Evolutionary conservation across 176 grass and related monocot genomes (phyloP).

Genomic region (Triticum aestivum): DNA sequence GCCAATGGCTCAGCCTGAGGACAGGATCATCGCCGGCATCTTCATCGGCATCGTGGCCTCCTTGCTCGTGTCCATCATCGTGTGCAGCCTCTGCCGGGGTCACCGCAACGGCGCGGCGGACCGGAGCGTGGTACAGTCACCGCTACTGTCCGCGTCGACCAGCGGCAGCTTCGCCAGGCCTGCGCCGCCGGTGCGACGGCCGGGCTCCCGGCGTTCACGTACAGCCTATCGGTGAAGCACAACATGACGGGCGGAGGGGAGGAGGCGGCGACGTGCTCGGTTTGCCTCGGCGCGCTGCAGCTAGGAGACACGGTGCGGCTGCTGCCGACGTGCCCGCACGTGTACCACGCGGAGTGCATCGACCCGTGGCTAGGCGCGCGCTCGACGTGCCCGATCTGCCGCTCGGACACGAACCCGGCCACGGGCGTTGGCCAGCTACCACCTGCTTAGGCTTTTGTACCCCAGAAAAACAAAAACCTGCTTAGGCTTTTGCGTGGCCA

Average conservation of each 20-base stretch:
- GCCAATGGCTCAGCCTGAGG: neutral
- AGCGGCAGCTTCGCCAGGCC: neutral
- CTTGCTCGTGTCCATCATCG: neutral
- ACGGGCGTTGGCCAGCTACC: neutral
- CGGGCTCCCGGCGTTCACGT: slow-evolving; percentile 22
- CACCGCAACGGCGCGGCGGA: neutral
- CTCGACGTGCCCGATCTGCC: slow-evolving; percentile 55
- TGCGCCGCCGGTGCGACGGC: neutral
- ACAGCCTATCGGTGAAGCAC: slow-evolving; percentile 10
- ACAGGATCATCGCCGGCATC: neutral
- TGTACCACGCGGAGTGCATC: slow-evolving; percentile 52
- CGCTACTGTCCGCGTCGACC: neutral
- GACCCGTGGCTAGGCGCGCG: slow-evolving; percentile 40
- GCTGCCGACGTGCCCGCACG: slow-evolving; percentile 46
- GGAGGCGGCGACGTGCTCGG: slow-evolving; percentile 24
- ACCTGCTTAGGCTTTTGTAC: neutral
- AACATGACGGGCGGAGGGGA: neutral
- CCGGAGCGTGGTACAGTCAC: neutral
- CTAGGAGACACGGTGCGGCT: slow-evolving; percentile 33
- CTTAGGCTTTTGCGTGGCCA: neutral
- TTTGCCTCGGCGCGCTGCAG: slow-evolving; percentile 36
- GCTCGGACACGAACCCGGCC: neutral
- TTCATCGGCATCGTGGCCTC: neutral
- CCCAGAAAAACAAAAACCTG: no score
- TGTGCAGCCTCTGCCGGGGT: neutral